These are phyloP conservation scores for Batrachochytrium dendrobatidis DNA, from an alignment of 371 early-diverging fungal species.

Conservation along the genomic window DNA sequence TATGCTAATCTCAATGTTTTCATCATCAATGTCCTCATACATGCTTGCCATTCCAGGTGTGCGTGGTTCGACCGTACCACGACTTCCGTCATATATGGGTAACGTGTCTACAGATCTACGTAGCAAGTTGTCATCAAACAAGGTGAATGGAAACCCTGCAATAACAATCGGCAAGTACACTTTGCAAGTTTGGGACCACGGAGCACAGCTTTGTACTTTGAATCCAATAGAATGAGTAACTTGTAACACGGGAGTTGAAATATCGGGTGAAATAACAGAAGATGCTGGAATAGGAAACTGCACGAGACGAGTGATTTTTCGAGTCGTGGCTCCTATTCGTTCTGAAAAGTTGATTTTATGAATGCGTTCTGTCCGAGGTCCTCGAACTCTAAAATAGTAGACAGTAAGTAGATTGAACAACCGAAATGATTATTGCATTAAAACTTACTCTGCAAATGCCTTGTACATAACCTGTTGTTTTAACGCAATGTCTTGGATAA, in stretches of 20 bases:
- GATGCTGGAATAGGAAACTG: constrained; percentile 30
- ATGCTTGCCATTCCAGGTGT: not conserved
- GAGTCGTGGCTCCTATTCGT: constrained; percentile 13
- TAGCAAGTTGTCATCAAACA: constrained; percentile 17
- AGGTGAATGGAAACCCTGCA: constrained; percentile 24
- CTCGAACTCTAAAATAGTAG: constrained; percentile 14
- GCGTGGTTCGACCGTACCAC: not conserved
- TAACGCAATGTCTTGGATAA: constrained; percentile 19
- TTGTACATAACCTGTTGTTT: constrained; percentile 29
- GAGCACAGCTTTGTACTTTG: constrained; percentile 17
- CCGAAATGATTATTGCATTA: not conserved
- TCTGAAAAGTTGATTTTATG: constrained; percentile 27
- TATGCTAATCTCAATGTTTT: too few species aligned
- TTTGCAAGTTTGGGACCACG: constrained; percentile 22
- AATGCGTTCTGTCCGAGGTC: constrained; percentile 29
- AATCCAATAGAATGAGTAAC: constrained; percentile 24
- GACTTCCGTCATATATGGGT: constrained; percentile 14
- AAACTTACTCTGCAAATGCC: constrained; percentile 14
- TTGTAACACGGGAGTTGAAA: constrained; percentile 21
- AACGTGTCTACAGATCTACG: constrained; percentile 24
- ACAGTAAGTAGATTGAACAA: constrained; percentile 9
- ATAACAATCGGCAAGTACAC: constrained; percentile 24
- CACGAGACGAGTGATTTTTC: constrained; percentile 21
- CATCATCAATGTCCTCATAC: not conserved
- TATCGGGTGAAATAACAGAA: constrained; percentile 23